These are phyloP conservation scores for Aspergillus tubingensis DNA, from an alignment of 2,329 filamentous ascomycete species.

Conservation along the genomic window DNA sequence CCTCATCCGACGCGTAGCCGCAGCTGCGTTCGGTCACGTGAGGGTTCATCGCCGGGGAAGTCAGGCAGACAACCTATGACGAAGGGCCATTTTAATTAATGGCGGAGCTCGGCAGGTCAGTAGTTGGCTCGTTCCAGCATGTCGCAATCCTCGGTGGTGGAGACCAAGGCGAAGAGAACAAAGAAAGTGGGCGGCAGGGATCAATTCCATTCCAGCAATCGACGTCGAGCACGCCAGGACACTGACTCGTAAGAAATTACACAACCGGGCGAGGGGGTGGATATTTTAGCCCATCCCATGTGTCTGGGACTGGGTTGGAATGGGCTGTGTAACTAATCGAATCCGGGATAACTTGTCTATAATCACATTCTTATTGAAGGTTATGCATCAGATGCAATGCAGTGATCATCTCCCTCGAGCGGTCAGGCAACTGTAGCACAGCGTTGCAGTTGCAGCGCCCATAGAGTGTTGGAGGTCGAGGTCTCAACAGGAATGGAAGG, in stretches of 20 bases:
- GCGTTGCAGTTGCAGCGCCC: neutral
- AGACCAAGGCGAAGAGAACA: constrained; percentile 9
- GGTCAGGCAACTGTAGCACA: neutral
- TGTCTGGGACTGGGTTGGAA: neutral
- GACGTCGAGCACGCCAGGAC: neutral
- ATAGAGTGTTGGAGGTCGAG: neutral
- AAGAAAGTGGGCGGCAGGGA: constrained; percentile 11
- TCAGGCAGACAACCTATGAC: neutral
- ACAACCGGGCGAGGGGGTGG: neutral
- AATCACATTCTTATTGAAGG: neutral
- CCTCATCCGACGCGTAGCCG: constrained; percentile 21
- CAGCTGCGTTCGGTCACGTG: constrained; percentile 25
- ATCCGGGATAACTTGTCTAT: neutral
- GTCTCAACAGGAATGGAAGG: neutral
- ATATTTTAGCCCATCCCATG: neutral
- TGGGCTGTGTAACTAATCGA: neutral
- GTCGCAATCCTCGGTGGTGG: constrained; percentile 2
- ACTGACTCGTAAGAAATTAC: constrained; percentile 12
- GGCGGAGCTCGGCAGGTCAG: neutral
- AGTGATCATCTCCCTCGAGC: neutral
- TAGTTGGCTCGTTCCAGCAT: constrained; percentile 3
- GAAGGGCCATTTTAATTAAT: neutral
- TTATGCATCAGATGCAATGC: neutral
- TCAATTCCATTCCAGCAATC: constrained; percentile 2
- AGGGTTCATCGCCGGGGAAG: constrained; percentile 1